phyloP scores from a whole-genome alignment of 768 basidiomycete genomes.

The Phaffia australis region DNA sequence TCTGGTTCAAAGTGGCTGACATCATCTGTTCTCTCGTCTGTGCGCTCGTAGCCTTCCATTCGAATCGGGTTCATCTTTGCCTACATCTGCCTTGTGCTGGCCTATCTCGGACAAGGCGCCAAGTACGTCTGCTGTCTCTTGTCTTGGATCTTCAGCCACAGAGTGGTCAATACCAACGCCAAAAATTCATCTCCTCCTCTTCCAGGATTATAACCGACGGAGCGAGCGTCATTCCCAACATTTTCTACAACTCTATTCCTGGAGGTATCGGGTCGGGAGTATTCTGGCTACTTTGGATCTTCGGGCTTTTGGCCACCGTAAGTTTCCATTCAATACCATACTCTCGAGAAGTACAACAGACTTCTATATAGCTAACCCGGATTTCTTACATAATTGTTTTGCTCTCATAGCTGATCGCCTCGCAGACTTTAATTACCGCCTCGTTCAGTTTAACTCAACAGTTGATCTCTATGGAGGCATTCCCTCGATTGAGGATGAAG shows the following conservation, averaged over 20 bases:
- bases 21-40: neutral
- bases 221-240: conserved; percentile 44
- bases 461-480: conserved; percentile 51
- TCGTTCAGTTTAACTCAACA: conserved; percentile 51
- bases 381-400: neutral
- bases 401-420: conserved; percentile 47
- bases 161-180: no score
- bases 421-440: conserved; percentile 60
- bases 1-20: neutral
- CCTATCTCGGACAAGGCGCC: conserved; percentile 64
- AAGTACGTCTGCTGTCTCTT: conserved; percentile 28
- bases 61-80: conserved; percentile 38
- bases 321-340: conserved; percentile 25
- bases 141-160: neutral
- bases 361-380: neutral
- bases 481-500: conserved; percentile 43
- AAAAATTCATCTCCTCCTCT: neutral
- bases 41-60: neutral
- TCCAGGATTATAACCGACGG: conserved; percentile 45
- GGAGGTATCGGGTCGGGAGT: conserved; percentile 47
- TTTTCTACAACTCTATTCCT: conserved; percentile 59
- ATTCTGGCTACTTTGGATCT: conserved; percentile 49
- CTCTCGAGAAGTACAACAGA: neutral
- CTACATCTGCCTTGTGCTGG: conserved; percentile 52
- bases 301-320: conserved; percentile 45